Base-by-base conservation (phyloP, 345 rosid genomes). In the Hirschfeldia incana region DNA sequence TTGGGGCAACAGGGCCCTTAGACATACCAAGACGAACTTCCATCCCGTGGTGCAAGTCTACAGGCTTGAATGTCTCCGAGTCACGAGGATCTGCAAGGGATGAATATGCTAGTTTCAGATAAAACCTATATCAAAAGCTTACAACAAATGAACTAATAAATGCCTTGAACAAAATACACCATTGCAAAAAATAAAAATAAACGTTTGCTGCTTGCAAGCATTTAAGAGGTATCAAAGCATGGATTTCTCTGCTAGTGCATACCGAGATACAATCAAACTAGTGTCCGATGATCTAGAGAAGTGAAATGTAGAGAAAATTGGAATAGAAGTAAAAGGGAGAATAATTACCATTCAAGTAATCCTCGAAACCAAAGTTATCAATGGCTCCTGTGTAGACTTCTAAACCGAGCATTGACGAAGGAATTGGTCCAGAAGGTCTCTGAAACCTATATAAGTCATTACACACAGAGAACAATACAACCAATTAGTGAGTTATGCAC, bases 381-480 rank as follows among this genome's bases (percentile, higher is more conserved):
- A 94, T 64, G 32, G 79, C 83, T 72, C 98, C 97, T 4, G 91
- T 88, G 65, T 88, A 46, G 44, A 93, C 91, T 82, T 94, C 98
- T 55, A 90, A 73, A 8, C 97, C 97, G 5, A 94, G 88, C 97
- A 89, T 89, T 62, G 98, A 94, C n/a, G 98, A 92, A 1, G 97
- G 85, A 75, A 94, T 91, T 30, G 87, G 76, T 62, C 97, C 92
- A 1, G 89, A 82, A 11, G 98, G 98, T 90, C 98, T 88, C 82
- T 89, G 96, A 80, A 90, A 92, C 81, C 94, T 94, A 86, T 21
- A 29, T 44, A 42, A 39, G 49, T 10, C 46, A 39, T 39, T 46
- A 5, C 6, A 66, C 46, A 76, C 15, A 44, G 15, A 46, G 21
- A 21, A 21, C 33, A 68, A 16, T 58, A 11, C 59, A 57, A 21